These are phyloP conservation scores for Boechera divaricarpa DNA, from an alignment of 345 rosid species.

Conservation along the genomic window DNA sequence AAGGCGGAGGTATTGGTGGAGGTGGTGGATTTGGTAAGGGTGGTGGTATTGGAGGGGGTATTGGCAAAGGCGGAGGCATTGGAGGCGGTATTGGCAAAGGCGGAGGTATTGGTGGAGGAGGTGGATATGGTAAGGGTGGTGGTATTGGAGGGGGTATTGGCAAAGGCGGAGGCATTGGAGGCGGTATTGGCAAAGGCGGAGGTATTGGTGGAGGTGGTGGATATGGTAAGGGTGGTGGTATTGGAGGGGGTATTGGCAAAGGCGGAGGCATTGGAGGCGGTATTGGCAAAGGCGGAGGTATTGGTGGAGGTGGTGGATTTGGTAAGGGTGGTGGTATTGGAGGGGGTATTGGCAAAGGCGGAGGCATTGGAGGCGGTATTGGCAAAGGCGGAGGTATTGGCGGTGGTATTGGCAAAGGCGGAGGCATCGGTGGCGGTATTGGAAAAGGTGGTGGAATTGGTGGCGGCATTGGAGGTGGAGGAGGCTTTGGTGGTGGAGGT, in stretches of 20 bases:
- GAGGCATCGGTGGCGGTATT: slow-evolving; percentile 32
- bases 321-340: slow-evolving; percentile 33
- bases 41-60: slow-evolving; percentile 16
- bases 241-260: slow-evolving; percentile 13
- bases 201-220: slow-evolving; percentile 42
- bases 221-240: slow-evolving; percentile 23
- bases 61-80: slow-evolving; percentile 31
- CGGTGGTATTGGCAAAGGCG: slow-evolving; percentile 23
- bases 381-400: slow-evolving; percentile 14
- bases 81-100: slow-evolving; percentile 30
- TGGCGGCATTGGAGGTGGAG: not conserved
- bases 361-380: slow-evolving; percentile 32
- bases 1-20: slow-evolving; percentile 35
- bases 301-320: slow-evolving; percentile 36
- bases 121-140: not conserved
- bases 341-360: slow-evolving; percentile 20
- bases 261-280: slow-evolving; percentile 40
- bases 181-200: slow-evolving; percentile 28
- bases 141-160: slow-evolving; percentile 41
- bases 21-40: slow-evolving; percentile 35
- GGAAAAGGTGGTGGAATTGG: slow-evolving; percentile 10
- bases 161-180: slow-evolving; percentile 26
- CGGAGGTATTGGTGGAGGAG: slow-evolving; percentile 4
- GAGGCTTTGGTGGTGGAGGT: slow-evolving; percentile 23
- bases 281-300: slow-evolving; percentile 35